Base-by-base conservation (phyloP, 108 stramenopile species). In the Conticribra weissflogii region DNA sequence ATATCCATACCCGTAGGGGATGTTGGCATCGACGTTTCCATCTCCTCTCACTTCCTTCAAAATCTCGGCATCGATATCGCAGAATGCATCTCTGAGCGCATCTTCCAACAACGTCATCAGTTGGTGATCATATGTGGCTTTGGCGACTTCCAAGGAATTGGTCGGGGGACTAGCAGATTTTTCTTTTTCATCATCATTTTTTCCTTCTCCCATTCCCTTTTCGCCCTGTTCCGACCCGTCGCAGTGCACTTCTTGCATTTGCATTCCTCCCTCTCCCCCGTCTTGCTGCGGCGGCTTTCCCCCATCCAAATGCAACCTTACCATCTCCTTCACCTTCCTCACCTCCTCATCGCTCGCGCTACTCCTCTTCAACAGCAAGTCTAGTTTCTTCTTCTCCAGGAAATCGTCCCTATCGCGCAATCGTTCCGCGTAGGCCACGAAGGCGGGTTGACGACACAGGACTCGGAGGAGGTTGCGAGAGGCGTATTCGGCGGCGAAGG, bases 61-160 rank as follows among this genome's bases (percentile, higher is more conserved):
- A 44, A 94, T 81, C 53, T 88, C 82, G 0, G 70, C 32, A 64
- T 96, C 92, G 2, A 85, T 44, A 51, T 84, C 82, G 24, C 89
- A 34, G 57, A 89, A 93, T 19, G 85, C 79, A 50, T 84, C 71
- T 30, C 69, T 47, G 3, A 91, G 44, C 14, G 86, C 74, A 7
- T 49, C 44, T 64, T 87, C 84, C 3, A 87, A 46, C 23, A 83
- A 65, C 2, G 72, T 63, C 54, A 78, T 63, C 9, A 81, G 66
- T 12, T 66, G 31, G 50, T 60, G 64, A 52, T 75, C 52, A 53
- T 74, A 74, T 22, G 60, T 29, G 44, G 71, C 74, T 57, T 49
- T 36, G 59, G 74, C 70, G 24, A 55, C 30, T 50, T 72, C 45
- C 19, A 56, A 58, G 9, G 63, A 59, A 30, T 67, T 59, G 7